These are phyloP conservation scores for Lactarius indigo DNA, from an alignment of 768 basidiomycete species.

Conservation along the genomic window DNA sequence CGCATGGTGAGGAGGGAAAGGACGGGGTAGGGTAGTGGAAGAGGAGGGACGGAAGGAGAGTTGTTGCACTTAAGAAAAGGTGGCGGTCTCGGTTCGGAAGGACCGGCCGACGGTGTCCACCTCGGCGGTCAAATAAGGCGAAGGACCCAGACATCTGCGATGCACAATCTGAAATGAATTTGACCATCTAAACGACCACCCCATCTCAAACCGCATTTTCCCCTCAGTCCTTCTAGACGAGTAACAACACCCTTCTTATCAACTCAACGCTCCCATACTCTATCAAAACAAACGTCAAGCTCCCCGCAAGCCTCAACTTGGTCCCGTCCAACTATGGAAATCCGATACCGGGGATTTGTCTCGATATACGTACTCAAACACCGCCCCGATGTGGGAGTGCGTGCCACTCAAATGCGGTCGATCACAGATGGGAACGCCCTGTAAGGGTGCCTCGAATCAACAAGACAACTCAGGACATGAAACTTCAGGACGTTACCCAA, in stretches of 20 bases:
- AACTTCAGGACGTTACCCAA: slow-evolving; percentile 14
- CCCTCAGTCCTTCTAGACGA: not conserved
- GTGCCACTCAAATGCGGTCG: slow-evolving; percentile 21
- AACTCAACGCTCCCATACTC: not conserved
- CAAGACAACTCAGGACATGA: not conserved
- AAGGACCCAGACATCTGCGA: not conserved
- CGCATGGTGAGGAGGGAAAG: slow-evolving; percentile 14
- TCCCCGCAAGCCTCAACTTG: no score
- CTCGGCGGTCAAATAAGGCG: not conserved
- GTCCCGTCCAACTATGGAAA: not conserved
- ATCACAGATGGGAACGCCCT: slow-evolving; percentile 25
- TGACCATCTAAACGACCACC: not conserved
- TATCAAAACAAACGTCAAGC: not conserved
- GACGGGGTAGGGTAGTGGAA: not conserved
- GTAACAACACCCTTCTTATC: not conserved
- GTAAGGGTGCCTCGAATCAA: not conserved
- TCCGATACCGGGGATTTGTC: slow-evolving; percentile 1
- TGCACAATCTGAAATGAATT: not conserved
- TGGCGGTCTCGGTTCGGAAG: not conserved
- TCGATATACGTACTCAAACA: not conserved
- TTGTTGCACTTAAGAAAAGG: not conserved
- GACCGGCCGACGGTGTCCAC: not conserved
- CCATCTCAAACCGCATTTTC: slow-evolving; percentile 1
- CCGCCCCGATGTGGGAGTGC: not conserved
- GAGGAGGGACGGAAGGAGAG: not conserved